Conservation (phyloP, 2,329 filamentous ascomycete genomes). For the Penicillium palitans region DNA sequence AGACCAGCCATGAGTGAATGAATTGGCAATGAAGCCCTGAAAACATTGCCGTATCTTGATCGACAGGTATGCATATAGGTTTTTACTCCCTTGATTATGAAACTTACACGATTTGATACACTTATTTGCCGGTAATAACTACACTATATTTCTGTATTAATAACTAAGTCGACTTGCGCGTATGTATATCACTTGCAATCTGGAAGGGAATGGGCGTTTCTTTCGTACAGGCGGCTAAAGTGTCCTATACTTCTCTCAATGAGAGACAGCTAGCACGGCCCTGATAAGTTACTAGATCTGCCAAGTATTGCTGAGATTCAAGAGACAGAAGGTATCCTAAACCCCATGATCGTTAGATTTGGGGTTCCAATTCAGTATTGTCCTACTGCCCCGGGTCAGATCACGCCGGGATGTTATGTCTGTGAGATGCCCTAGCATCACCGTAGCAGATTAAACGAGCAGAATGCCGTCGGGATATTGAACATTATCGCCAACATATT, state of each 20-base stretch:
- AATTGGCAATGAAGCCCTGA: neutral
- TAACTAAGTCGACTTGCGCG: fast-evolving
- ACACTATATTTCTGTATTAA: neutral
- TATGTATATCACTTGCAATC: neutral
- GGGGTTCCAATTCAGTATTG: neutral
- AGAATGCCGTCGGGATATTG: fast-evolving
- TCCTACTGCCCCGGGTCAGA: neutral
- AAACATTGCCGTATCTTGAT: neutral
- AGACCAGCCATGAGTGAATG: too few relatives aligned
- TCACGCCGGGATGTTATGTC: neutral
- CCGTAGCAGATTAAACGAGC: fast-evolving
- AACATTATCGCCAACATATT: neutral
- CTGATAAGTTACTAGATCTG: neutral
- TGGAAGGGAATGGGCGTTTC: neutral
- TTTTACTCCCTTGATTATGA: neutral
- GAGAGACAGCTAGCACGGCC: too few relatives aligned
- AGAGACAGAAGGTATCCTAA: neutral
- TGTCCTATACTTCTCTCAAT: too few relatives aligned
- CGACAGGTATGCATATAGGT: neutral
- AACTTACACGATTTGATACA: neutral
- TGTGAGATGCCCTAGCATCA: too few relatives aligned
- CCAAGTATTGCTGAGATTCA: neutral
- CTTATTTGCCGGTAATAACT: too few relatives aligned
- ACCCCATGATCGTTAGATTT: neutral
- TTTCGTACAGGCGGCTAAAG: neutral